Evolutionary conservation across 2,329 filamentous ascomycete species (phyloP), one percentile per base, ranked within the genome.

Genomic region (Phyllosticta paracitricarpa): DNA sequence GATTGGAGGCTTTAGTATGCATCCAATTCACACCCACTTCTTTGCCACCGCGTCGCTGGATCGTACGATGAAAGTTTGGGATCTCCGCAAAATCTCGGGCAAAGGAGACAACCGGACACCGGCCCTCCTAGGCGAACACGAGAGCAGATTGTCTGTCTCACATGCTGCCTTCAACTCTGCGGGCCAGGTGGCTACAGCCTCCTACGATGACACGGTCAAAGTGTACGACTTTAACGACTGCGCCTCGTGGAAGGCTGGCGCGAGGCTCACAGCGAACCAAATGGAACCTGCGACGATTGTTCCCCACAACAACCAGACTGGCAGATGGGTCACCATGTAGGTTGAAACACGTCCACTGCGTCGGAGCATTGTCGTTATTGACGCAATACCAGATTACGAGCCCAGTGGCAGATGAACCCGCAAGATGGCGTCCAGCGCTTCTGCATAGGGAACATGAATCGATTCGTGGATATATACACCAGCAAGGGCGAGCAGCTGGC

Each of bases 361-460:
- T 51, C 22, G 24, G 30, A 40, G 59, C 22, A 35, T 19, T 48
- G 8, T 17, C 6, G 14, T 48, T 48, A 48, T n/a, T 48, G 7
- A 48, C 40, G 40, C 40, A 48, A 48, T 48, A 28, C 51, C 28
- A 61, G 52, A 61, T 52, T 88, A 81, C 71, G 95, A 81, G 82
- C 94, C 72, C 91, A 96, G 68, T 99, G 94, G 94, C 94, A 99
- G 73, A 79, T 83, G 33, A 81, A 83, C 54, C 93, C 94, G 0
- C 77, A 81, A 35, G 90, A 94, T 62, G 86, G 87, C 7, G 85
- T 95, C 4, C 87, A 96, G 65, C 91, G 93, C 64, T 91, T 99
- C 68, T 89, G 85, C 25, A 93, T 99, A 62, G 94, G 90, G 1
- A 99, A 97, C 67, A 97, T 97, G 94, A 96, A 96, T 71, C 85